phyloP scores from a whole-genome alignment of 805 yeast species.

The Starmerella roubikii region DNA sequence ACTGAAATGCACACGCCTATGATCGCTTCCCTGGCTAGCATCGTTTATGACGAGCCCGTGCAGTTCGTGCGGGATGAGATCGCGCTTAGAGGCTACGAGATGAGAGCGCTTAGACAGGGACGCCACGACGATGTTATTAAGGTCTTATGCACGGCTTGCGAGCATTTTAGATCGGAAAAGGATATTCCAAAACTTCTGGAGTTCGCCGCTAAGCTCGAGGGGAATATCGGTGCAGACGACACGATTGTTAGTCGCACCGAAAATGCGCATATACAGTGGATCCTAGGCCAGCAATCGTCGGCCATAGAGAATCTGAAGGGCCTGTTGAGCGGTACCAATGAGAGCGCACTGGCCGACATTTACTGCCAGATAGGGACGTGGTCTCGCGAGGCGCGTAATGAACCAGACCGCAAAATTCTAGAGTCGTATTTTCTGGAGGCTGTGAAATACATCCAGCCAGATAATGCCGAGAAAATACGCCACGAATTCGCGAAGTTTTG shows the following conservation, averaged over 20 bases:
- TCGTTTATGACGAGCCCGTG: not conserved
- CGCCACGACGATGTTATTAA: not conserved
- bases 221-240: not conserved
- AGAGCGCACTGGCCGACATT: constrained; percentile 1
- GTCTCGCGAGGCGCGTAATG: constrained; percentile 60
- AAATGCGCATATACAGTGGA: constrained; percentile 54
- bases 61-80: not conserved
- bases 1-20: not conserved
- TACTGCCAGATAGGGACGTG: constrained; percentile 29
- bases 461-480: constrained; percentile 32
- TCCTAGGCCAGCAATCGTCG: constrained; percentile 38
- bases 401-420: constrained; percentile 46
- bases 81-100: not conserved
- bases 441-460: constrained; percentile 11
- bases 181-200: constrained; percentile 20
- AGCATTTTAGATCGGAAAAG: constrained; percentile 15
- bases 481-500: constrained; percentile 62
- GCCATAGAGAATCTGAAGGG: constrained; percentile 34
- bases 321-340: not conserved
- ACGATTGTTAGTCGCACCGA: constrained; percentile 25
- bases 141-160: not conserved
- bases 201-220: constrained; percentile 19
- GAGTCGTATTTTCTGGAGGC: constrained; percentile 41
- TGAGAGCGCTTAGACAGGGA: not conserved
- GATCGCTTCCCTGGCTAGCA: not conserved